Evolutionary conservation across 331 rosid genomes (phyloP).

Genomic region (Spiraea crenata): DNA sequence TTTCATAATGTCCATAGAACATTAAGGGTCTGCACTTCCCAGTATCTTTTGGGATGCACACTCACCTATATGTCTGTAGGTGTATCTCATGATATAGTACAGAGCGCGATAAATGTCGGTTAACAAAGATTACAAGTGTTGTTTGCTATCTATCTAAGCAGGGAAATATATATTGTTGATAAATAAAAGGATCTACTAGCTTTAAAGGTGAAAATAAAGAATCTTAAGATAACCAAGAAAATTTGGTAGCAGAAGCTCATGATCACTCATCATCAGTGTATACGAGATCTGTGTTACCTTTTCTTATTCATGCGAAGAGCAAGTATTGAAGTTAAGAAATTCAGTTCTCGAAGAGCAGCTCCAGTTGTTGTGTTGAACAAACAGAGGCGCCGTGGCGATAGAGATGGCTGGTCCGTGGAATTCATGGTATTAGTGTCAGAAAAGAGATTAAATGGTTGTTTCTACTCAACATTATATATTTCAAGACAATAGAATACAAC

Average conservation of each 20-base stretch:
- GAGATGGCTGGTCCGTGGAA: constrained; percentile 55
- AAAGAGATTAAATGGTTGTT: neutral
- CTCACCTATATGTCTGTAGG: too few relatives aligned
- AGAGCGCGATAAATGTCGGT: neutral
- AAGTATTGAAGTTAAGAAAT: constrained; percentile 85
- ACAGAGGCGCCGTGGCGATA: constrained; percentile 94
- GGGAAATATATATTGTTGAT: neutral
- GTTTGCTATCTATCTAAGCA: neutral
- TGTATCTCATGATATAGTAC: too few relatives aligned
- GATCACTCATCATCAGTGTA: neutral
- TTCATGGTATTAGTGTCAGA: neutral
- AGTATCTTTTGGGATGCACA: neutral
- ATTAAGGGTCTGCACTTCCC: neutral
- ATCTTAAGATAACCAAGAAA: neutral
- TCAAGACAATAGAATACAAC: too few relatives aligned
- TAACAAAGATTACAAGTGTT: constrained; percentile 1
- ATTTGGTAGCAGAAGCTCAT: neutral
- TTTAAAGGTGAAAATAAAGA: neutral
- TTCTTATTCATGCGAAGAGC: constrained; percentile 83
- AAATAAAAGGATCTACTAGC: neutral
- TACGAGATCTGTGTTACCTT: constrained; percentile 39
- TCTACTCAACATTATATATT: too few relatives aligned
- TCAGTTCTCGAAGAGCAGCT: constrained; percentile 69
- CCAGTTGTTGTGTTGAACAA: constrained; percentile 71
- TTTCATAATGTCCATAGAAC: neutral